Percentiles rank a stretch among this genome's conserved stretches.
These are phyloP conservation scores for Phytophthora pinifolia DNA, from an alignment of 352 stramenopile genomes.

Conservation along the genomic window DNA sequence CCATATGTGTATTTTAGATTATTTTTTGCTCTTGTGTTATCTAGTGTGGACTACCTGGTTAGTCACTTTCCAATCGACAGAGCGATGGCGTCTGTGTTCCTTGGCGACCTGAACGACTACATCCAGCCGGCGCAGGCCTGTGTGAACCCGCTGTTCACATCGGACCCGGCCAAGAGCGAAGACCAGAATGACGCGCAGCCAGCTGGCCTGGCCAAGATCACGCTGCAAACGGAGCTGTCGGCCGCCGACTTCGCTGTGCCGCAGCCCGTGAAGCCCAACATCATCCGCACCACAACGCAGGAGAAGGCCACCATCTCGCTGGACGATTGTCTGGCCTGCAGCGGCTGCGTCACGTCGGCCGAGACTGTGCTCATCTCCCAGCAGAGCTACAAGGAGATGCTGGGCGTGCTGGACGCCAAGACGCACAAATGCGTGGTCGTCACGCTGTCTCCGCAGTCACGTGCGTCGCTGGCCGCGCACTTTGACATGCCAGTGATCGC, in stretches of 20 bases:
- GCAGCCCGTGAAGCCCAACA: conserved; percentile 53
- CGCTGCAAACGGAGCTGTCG: conserved; percentile 73
- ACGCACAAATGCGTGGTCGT: conserved; percentile 73
- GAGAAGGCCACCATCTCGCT: conserved; percentile 94
- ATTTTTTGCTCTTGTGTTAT: background rate
- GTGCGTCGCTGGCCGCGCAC: conserved; percentile 84
- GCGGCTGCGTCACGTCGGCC: conserved; percentile 96
- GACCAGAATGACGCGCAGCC: conserved; percentile 5
- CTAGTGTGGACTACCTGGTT: background rate
- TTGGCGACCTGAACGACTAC: conserved; percentile 94
- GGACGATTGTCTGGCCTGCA: conserved; percentile 97
- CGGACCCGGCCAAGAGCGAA: conserved; percentile 21
- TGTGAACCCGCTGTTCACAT: conserved; percentile 93
- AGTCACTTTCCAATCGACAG: conserved; percentile 14
- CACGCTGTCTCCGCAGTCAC: conserved; percentile 88
- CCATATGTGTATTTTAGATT: background rate
- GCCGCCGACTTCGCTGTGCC: conserved; percentile 53
- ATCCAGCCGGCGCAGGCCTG: conserved; percentile 94
- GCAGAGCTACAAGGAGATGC: conserved; percentile 91
- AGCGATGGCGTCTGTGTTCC: conserved; percentile 86
- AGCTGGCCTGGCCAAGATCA: conserved; percentile 67
- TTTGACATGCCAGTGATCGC: conserved; percentile 65
- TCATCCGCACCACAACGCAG: conserved; percentile 74
- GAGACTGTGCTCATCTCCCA: conserved; percentile 98
- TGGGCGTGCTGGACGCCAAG: conserved; percentile 57